Evolutionary conservation across 805 yeast genomes (phyloP).

Genomic region (Zygoascus bituminiphila): DNA sequence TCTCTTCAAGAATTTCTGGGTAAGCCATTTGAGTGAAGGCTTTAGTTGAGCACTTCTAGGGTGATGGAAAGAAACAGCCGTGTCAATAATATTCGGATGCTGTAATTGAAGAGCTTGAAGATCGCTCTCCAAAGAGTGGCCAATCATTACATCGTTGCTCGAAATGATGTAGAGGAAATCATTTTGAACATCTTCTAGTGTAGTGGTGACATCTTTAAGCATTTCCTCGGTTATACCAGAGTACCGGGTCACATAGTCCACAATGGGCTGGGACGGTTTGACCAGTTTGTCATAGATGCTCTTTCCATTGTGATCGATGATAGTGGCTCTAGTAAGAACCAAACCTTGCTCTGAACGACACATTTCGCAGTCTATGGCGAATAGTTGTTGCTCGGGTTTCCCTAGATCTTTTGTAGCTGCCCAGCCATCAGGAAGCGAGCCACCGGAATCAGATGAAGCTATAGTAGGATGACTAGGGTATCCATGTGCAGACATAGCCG

Average conservation of each 20-base stretch:
- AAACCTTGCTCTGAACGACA: slow-evolving; percentile 55
- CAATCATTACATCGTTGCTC: slow-evolving; percentile 59
- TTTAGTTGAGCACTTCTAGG: slow-evolving; percentile 74
- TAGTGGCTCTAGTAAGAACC: slow-evolving; percentile 69
- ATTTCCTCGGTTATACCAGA: slow-evolving; percentile 80
- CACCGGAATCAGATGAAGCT: not conserved
- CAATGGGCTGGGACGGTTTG: slow-evolving; percentile 64
- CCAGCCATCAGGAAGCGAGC: slow-evolving; percentile 36
- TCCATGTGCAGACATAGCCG: not conserved
- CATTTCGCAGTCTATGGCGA: slow-evolving; percentile 93
- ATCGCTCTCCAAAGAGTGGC: slow-evolving; percentile 88
- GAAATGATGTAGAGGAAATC: slow-evolving; percentile 42
- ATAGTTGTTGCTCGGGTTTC: slow-evolving; percentile 45
- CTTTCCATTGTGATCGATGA: slow-evolving; percentile 51
- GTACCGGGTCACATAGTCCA: slow-evolving; percentile 72
- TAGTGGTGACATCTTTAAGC: slow-evolving; percentile 53
- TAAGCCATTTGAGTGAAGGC: slow-evolving; percentile 69
- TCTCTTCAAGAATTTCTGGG: slow-evolving; percentile 44
- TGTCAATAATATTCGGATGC: slow-evolving; percentile 74
- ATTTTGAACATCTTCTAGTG: slow-evolving; percentile 58
- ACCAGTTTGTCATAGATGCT: slow-evolving; percentile 65
- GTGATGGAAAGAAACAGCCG: slow-evolving; percentile 65
- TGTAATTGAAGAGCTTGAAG: slow-evolving; percentile 58
- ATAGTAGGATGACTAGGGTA: not conserved
- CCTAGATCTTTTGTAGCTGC: slow-evolving; percentile 41